phyloP scores from a whole-genome alignment of 495 filamentous ascomycete genomes.

The Neurospora hispaniola region DNA sequence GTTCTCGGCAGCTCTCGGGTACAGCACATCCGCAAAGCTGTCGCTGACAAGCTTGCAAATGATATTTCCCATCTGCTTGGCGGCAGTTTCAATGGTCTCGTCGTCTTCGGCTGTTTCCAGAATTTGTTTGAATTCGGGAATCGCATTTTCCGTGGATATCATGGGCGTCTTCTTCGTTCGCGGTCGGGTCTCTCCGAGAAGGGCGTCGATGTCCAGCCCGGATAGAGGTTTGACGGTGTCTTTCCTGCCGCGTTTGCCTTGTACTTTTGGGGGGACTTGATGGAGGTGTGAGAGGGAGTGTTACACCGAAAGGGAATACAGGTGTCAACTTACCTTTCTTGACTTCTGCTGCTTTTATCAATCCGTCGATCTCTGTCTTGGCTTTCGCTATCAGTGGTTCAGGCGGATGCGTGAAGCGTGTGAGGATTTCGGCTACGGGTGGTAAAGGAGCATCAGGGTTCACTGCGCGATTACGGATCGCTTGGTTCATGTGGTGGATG shows the following conservation, averaged over 20 bases:
- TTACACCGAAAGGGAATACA: neutral
- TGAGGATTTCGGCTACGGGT: conserved; percentile 54
- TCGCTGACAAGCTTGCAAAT: conserved; percentile 57
- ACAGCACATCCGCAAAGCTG: conserved; percentile 64
- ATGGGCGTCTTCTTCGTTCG: conserved; percentile 35
- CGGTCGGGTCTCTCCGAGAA: conserved; percentile 46
- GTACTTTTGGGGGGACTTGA: conserved; percentile 69
- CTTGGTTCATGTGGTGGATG: conserved; percentile 81
- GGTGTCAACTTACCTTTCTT: conserved; percentile 47
- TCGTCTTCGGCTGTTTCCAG: conserved; percentile 52
- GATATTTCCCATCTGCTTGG: conserved; percentile 62
- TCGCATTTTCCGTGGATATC: conserved; percentile 64
- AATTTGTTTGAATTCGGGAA: conserved; percentile 86
- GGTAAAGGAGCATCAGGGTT: conserved; percentile 60
- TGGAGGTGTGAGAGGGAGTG: neutral
- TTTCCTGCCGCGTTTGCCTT: conserved; percentile 57
- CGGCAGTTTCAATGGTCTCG: conserved; percentile 52
- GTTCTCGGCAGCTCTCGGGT: conserved; percentile 65
- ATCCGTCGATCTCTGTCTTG: conserved; percentile 46
- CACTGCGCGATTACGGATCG: conserved; percentile 69
- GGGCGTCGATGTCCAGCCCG: conserved; percentile 73
- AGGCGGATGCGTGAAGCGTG: conserved; percentile 66
- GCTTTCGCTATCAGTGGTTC: conserved; percentile 48
- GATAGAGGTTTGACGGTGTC: conserved; percentile 77
- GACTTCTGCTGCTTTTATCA: conserved; percentile 63